A percentile compares a stretch with the other conserved stretches of the same genome.
phyloP scores from a whole-genome alignment of 2,329 filamentous ascomycete species.

The Dothideomycetes sp. region DNA sequence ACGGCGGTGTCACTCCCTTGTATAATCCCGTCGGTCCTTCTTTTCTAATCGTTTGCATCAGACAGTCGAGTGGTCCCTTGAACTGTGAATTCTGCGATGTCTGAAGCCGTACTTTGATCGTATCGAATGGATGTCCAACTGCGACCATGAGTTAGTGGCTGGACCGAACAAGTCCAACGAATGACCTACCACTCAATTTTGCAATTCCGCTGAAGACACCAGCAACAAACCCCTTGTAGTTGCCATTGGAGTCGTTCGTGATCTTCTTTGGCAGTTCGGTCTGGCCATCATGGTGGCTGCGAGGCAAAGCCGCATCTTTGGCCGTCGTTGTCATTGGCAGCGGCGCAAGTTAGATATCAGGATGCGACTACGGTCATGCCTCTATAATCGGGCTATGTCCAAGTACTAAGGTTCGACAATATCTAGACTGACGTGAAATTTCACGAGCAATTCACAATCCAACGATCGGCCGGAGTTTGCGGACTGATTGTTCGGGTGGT shows the following conservation, averaged over 20 bases:
- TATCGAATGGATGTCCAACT: slow-evolving; percentile 75
- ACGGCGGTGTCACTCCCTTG: slow-evolving; percentile 77
- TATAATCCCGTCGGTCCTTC: slow-evolving; percentile 82
- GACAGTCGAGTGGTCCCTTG: slow-evolving; percentile 74
- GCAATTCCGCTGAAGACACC: slow-evolving; percentile 93
- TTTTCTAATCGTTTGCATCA: slow-evolving; percentile 72
- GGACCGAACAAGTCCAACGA: no score
- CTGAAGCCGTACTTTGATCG: slow-evolving; percentile 90
- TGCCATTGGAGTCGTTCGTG: slow-evolving; percentile 30
- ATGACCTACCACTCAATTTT: slow-evolving; percentile 65
- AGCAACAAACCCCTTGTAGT: slow-evolving; percentile 94
- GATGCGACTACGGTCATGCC: no score
- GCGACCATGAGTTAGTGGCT: background rate
- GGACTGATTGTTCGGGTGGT: no score
- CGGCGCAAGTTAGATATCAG: no score
- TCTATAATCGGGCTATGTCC: no score
- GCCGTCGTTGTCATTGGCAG: background rate
- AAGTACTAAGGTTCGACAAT: no score
- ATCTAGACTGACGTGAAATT: no score
- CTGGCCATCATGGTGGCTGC: slow-evolving; percentile 12
- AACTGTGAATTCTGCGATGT: slow-evolving; percentile 73
- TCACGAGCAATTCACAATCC: no score
- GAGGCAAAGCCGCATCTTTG: slow-evolving; percentile 2
- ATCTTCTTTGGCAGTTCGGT: slow-evolving; percentile 18
- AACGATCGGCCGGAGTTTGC: no score